Evolutionary conservation across 108 stramenopile genomes (phyloP).

Genomic region (Aurantiochytrium sp.): DNA sequence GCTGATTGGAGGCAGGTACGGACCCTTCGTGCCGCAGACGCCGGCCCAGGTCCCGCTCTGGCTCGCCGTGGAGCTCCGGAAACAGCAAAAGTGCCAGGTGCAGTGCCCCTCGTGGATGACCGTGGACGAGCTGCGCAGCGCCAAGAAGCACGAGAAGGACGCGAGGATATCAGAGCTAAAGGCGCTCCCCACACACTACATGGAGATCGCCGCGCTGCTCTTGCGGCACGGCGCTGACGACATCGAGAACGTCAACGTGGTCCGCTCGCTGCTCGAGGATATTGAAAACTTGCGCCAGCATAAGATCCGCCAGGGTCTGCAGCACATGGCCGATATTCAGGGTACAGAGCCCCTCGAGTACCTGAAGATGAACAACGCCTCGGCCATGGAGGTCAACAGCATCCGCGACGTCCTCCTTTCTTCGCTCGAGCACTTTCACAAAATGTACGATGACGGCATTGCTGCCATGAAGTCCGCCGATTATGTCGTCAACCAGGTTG

Average conservation of each 20-base stretch:
- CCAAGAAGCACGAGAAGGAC: background rate
- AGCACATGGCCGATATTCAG: background rate
- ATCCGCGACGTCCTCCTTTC: background rate
- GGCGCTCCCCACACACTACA: background rate
- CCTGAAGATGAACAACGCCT: background rate
- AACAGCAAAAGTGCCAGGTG: slow-evolving; percentile 29
- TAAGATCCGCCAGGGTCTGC: slow-evolving; percentile 4
- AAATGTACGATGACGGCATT: background rate
- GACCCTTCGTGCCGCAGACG: slow-evolving; percentile 31
- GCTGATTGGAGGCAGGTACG: slow-evolving; percentile 29
- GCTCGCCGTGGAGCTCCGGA: slow-evolving; percentile 29
- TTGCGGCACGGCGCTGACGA: background rate
- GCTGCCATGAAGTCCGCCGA: background rate
- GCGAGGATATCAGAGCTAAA: background rate
- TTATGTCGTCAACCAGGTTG: background rate
- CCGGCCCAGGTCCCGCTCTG: slow-evolving; percentile 36
- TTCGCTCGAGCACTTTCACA: background rate
- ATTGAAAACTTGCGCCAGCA: background rate
- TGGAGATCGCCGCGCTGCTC: background rate
- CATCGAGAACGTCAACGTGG: background rate
- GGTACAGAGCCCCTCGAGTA: background rate
- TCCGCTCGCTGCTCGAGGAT: slow-evolving; percentile 20
- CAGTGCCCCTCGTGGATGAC: slow-evolving; percentile 1
- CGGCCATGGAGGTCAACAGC: background rate
- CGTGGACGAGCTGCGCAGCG: background rate